These are phyloP conservation scores for Pyrenochaeta sp. DNA, from an alignment of 2,329 filamentous ascomycete species.

Conservation along the genomic window DNA sequence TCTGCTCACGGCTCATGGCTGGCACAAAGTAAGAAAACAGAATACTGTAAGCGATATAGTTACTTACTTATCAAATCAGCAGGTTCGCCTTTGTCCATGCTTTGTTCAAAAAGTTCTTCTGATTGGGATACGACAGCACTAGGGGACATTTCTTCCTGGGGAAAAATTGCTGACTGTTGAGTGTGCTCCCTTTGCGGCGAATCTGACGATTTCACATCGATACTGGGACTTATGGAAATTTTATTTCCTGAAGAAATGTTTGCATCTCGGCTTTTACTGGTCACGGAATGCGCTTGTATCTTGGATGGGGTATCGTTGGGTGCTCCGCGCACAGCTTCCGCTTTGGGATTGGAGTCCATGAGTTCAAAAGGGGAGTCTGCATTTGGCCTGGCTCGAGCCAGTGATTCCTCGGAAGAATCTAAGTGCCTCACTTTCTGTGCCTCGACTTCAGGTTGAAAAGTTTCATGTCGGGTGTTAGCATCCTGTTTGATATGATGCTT, in stretches of 20 bases:
- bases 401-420: background rate
- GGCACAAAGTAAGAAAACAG: background rate
- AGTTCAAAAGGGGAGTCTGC: too few species aligned
- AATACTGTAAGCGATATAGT: background rate
- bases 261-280: too few species aligned
- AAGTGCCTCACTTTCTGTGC: background rate
- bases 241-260: too few species aligned
- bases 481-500: background rate
- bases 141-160: background rate
- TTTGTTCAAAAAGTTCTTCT: background rate
- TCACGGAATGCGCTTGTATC: background rate
- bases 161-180: too few species aligned
- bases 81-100: too few species aligned
- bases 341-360: too few species aligned
- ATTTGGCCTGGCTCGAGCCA: too few species aligned
- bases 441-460: background rate
- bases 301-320: background rate
- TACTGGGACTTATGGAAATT: too few species aligned
- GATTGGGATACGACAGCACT: background rate
- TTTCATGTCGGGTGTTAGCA: background rate
- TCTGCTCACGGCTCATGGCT: background rate
- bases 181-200: too few species aligned
- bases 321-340: background rate
- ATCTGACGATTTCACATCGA: too few species aligned
- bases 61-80: background rate